A percentile compares a stretch with the other conserved stretches of the same genome.
phyloP scores from a whole-genome alignment of 768 basidiomycete species.

The Mycena crocata region DNA sequence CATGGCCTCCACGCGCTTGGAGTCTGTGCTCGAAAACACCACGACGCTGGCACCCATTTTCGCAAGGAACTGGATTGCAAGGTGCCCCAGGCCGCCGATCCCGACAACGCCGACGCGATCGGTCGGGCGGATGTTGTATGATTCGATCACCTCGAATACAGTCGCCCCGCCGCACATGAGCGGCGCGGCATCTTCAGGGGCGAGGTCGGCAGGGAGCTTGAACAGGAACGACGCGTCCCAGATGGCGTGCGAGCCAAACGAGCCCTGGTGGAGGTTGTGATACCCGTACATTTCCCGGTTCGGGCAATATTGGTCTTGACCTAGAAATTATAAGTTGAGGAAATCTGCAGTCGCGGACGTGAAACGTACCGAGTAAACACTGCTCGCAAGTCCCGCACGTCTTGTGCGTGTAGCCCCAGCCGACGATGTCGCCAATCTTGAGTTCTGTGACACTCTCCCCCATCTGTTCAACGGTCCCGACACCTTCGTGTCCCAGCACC shows the following conservation, averaged over 20 bases:
- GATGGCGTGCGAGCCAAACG: constrained; percentile 41
- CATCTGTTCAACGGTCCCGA: constrained; percentile 15
- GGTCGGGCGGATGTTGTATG: constrained; percentile 39
- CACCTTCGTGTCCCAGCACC: constrained; percentile 51
- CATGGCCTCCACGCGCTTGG: constrained; percentile 45
- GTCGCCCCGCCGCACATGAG: constrained; percentile 35
- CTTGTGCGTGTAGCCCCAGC: constrained; percentile 39
- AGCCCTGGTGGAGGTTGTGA: constrained; percentile 43
- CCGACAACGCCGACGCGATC: constrained; percentile 48
- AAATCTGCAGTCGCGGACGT: not conserved
- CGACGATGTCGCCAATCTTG: constrained; percentile 26
- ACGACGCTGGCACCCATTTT: constrained; percentile 21
- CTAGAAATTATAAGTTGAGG: not conserved
- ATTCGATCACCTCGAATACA: constrained; percentile 35
- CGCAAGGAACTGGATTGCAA: constrained; percentile 18
- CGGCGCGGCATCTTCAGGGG: constrained; percentile 41
- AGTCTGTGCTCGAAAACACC: constrained; percentile 33
- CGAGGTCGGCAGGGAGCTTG: constrained; percentile 45
- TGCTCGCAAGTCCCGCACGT: constrained; percentile 47
- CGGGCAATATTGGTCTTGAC: constrained; percentile 24
- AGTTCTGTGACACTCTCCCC: constrained; percentile 15
- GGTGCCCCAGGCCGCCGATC: constrained; percentile 47
- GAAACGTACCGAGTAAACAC: constrained; percentile 41
- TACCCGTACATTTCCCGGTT: constrained; percentile 37
- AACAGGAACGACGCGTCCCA: constrained; percentile 50